A percentile compares a stretch with the other conserved stretches of the same genome.
Evolutionary conservation across 2,329 filamentous ascomycete genomes (phyloP).

Genomic region (Graphiopsis chlorocephala): DNA sequence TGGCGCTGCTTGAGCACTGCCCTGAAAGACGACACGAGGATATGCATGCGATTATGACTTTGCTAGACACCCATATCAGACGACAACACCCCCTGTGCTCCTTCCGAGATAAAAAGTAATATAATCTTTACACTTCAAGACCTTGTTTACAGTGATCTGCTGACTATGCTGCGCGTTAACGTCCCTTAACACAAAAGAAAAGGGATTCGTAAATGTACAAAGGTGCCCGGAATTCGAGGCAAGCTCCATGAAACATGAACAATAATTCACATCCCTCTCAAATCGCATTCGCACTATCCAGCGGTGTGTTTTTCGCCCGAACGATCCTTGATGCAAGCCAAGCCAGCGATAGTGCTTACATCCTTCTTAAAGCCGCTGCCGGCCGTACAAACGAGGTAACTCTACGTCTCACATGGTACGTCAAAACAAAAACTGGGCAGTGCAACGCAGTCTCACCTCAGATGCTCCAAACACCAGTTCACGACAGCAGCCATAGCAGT

Average conservation of each 20-base stretch:
- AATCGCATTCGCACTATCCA: neutral
- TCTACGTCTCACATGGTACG: neutral
- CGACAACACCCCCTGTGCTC: neutral
- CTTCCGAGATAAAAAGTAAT: neutral
- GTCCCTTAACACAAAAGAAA: too few relatives aligned
- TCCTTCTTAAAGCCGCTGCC: neutral
- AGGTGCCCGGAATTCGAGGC: neutral
- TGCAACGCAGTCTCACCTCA: neutral
- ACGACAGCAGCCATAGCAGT: neutral
- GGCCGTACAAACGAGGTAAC: neutral
- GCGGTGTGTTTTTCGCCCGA: neutral
- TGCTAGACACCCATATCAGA: neutral
- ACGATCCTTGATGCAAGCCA: neutral
- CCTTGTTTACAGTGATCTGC: too few relatives aligned
- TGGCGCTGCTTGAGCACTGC: constrained; percentile 20
- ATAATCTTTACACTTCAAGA: neutral
- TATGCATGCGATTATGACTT: neutral
- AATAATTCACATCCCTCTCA: neutral
- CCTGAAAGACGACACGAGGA: neutral
- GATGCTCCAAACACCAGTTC: neutral
- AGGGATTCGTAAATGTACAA: too few relatives aligned
- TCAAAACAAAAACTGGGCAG: neutral
- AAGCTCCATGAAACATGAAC: neutral
- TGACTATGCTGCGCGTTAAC: too few relatives aligned
- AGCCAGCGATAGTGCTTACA: neutral